Percentiles rank a stretch among this genome's conserved stretches.
Conservation (phyloP, 2,329 filamentous ascomycete species). For the Elsinoe perseae region DNA sequence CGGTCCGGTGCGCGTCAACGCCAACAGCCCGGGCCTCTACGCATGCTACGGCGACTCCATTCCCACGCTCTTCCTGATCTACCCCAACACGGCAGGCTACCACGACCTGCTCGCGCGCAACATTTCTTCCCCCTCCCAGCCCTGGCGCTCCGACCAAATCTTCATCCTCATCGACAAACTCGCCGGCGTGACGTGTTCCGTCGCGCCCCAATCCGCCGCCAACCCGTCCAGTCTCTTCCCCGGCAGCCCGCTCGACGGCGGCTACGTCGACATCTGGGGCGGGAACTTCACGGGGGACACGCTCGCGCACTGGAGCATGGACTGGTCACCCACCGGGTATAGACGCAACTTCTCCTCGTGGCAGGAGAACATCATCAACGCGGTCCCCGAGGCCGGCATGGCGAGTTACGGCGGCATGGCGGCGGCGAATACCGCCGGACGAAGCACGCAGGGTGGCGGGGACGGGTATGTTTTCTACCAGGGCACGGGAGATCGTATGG, state of each 20-base stretch:
- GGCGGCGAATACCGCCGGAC: too few species aligned
- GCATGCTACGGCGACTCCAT: not conserved
- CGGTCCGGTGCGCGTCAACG: not conserved
- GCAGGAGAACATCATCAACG: not conserved
- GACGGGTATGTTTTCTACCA: not conserved
- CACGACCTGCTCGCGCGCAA: not conserved
- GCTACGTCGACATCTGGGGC: not conserved
- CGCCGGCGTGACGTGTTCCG: not conserved
- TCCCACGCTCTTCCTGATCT: not conserved
- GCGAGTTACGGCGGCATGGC: not conserved
- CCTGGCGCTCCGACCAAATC: not conserved
- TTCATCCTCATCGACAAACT: constrained; percentile 1
- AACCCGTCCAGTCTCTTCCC: not conserved
- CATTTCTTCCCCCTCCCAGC: not conserved
- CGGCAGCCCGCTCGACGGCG: not conserved
- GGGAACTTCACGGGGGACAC: not conserved
- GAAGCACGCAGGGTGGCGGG: not conserved
- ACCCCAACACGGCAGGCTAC: not conserved
- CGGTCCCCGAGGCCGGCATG: not conserved
- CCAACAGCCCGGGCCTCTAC: not conserved
- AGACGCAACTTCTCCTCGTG: not conserved
- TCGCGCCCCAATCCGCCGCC: not conserved
- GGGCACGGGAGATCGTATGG: not conserved
- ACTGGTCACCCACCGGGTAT: not conserved
- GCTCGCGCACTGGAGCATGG: not conserved